Evolutionary conservation across 2,329 filamentous ascomycete genomes (phyloP).

Genomic region (Paraconiothyrium sp.): DNA sequence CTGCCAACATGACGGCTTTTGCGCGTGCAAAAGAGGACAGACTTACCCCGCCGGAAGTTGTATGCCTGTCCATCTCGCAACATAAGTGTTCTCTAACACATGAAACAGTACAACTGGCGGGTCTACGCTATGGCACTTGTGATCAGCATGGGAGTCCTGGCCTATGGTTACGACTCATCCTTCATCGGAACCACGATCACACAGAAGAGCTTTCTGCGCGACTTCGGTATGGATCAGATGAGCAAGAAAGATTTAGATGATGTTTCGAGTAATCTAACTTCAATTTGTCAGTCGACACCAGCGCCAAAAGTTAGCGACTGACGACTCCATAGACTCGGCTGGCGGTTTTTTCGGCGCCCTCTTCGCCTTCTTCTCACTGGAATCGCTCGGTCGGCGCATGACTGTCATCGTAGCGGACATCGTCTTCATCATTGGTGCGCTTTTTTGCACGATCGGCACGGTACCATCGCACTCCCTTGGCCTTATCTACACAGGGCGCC

Average conservation of each 20-base stretch:
- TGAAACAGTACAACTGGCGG: constrained; percentile 58
- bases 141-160: constrained; percentile 57
- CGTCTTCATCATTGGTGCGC: constrained; percentile 13
- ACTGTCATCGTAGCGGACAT: not conserved
- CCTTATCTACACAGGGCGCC: constrained; percentile 1
- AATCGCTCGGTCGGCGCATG: not conserved
- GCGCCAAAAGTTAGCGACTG: not conserved
- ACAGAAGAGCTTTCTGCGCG: constrained; percentile 58
- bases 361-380: not conserved
- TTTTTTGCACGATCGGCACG: constrained; percentile 44
- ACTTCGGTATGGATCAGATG: constrained; percentile 52
- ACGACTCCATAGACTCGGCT: constrained; percentile 25
- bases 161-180: constrained; percentile 64
- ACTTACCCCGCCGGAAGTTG: constrained; percentile 64
- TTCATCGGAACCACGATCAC: constrained; percentile 66
- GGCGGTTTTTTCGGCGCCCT: constrained; percentile 9
- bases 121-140: constrained; percentile 60
- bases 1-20: constrained; percentile 47
- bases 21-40: constrained; percentile 63
- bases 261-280: constrained; percentile 60
- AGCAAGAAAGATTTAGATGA: constrained; percentile 48
- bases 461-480: not conserved
- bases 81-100: not conserved
- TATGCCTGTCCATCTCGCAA: constrained; percentile 25
- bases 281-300: constrained; percentile 40